phyloP scores from a whole-genome alignment of 768 basidiomycete genomes.

The Asterophora parasitica region DNA sequence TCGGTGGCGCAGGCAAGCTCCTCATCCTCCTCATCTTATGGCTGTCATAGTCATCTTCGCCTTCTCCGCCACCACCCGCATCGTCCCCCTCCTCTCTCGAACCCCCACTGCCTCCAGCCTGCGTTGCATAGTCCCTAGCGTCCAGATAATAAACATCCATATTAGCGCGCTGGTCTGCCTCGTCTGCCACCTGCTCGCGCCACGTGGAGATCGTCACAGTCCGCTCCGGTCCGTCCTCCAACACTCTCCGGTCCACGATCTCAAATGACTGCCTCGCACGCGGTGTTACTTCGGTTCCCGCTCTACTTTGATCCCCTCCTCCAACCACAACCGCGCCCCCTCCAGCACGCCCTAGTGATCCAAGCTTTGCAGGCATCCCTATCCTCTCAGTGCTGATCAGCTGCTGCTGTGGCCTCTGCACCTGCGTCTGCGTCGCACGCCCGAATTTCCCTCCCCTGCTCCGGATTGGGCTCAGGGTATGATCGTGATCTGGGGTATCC shows the following conservation, averaged over 20 bases:
- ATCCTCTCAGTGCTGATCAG: conserved; percentile 14
- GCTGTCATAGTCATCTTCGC: conserved; percentile 1
- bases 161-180: conserved; percentile 31
- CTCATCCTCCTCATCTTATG: neutral
- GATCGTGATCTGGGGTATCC: conserved; percentile 13
- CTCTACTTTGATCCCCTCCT: no score
- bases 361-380: conserved; percentile 21
- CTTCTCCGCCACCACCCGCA: conserved; percentile 8
- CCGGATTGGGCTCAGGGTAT: conserved; percentile 18
- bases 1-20: conserved; percentile 2
- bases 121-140: conserved; percentile 27
- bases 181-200: conserved; percentile 48
- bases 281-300: conserved; percentile 10
- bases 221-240: conserved; percentile 46
- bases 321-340: neutral
- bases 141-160: conserved; percentile 45
- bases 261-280: conserved; percentile 36
- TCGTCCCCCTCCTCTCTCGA: conserved; percentile 17
- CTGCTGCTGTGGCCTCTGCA: conserved; percentile 5
- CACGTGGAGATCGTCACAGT: conserved; percentile 53
- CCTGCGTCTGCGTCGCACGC: conserved; percentile 14
- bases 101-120: conserved; percentile 19
- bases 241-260: conserved; percentile 34
- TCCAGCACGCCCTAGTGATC: conserved; percentile 7
- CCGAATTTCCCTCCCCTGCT: conserved; percentile 10